These are phyloP conservation scores for Rhodamnia rubescens DNA, from an alignment of 345 rosid species.

Conservation along the genomic window DNA sequence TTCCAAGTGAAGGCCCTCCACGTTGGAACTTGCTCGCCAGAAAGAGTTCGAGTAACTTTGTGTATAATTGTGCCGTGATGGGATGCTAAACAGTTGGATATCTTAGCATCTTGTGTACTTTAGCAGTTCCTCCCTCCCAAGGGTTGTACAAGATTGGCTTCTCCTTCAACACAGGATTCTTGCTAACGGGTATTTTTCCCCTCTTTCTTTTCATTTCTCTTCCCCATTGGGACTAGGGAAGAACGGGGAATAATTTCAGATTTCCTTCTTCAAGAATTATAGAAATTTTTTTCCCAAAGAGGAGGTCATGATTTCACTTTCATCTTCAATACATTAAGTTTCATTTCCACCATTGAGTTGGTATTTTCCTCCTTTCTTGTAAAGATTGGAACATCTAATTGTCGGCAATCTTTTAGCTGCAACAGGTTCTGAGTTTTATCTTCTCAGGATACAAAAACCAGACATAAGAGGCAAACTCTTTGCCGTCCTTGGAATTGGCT, in stretches of 20 bases:
- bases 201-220: constrained; percentile 16
- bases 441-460: neutral
- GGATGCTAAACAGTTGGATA: constrained; percentile 54
- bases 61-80: constrained; percentile 96
- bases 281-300: constrained; percentile 23
- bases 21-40: constrained; percentile 69
- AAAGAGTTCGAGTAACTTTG: constrained; percentile 71
- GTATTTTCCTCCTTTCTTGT: neutral
- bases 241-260: constrained; percentile 31
- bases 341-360: neutral
- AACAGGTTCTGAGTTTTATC: neutral
- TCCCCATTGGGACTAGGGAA: constrained; percentile 29
- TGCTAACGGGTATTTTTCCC: constrained; percentile 50
- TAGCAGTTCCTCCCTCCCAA: constrained; percentile 11
- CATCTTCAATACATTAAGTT: neutral
- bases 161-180: constrained; percentile 25
- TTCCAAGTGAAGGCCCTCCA: constrained; percentile 67
- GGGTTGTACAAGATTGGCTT: constrained; percentile 31
- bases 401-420: neutral
- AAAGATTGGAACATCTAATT: neutral
- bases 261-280: constrained; percentile 45
- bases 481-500: neutral
- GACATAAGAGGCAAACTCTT: neutral
- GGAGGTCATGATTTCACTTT: constrained; percentile 21
- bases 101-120: constrained; percentile 13